Percentiles rank a stretch among this genome's conserved stretches.
Conservation (phyloP, 495 filamentous ascomycete species). For the Xylaria nigripes region DNA sequence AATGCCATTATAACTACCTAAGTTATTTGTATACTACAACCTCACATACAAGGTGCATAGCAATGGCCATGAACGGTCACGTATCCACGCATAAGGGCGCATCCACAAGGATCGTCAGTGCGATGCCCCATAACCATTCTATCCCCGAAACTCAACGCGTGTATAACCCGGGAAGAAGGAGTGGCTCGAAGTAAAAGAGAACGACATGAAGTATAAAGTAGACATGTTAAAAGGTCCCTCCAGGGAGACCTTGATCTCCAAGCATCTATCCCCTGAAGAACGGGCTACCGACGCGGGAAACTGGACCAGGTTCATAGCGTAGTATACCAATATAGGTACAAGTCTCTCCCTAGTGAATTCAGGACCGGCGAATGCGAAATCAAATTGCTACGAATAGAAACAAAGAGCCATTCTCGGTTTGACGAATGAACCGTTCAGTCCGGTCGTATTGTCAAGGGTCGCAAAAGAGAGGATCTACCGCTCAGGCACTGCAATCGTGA, state of each 20-base stretch:
- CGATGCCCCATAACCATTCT: slow-evolving; percentile 23
- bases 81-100: slow-evolving; percentile 13
- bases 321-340: slow-evolving; percentile 15
- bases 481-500: slow-evolving; percentile 23
- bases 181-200: slow-evolving; percentile 19
- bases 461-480: slow-evolving; percentile 24
- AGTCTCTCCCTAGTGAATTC: slow-evolving; percentile 11
- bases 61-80: slow-evolving; percentile 15
- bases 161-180: slow-evolving; percentile 13
- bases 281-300: slow-evolving; percentile 6
- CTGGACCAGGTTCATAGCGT: slow-evolving; percentile 14
- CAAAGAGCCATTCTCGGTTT: slow-evolving; percentile 22
- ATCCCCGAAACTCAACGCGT: slow-evolving; percentile 17
- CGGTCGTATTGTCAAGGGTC: slow-evolving; percentile 20
- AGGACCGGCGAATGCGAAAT: slow-evolving; percentile 8
- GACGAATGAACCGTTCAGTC: slow-evolving; percentile 15
- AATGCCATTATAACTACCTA: slow-evolving; percentile 26
- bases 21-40: slow-evolving; percentile 9
- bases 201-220: slow-evolving; percentile 27
- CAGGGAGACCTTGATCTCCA: slow-evolving; percentile 17
- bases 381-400: slow-evolving; percentile 20
- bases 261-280: slow-evolving; percentile 16
- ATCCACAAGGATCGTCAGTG: slow-evolving; percentile 30
- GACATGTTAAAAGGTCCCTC: slow-evolving; percentile 17
- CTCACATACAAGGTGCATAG: slow-evolving; percentile 9